phyloP scores from a whole-genome alignment of 2,329 filamentous ascomycete species.

The Decorospora gaudefroyi region DNA sequence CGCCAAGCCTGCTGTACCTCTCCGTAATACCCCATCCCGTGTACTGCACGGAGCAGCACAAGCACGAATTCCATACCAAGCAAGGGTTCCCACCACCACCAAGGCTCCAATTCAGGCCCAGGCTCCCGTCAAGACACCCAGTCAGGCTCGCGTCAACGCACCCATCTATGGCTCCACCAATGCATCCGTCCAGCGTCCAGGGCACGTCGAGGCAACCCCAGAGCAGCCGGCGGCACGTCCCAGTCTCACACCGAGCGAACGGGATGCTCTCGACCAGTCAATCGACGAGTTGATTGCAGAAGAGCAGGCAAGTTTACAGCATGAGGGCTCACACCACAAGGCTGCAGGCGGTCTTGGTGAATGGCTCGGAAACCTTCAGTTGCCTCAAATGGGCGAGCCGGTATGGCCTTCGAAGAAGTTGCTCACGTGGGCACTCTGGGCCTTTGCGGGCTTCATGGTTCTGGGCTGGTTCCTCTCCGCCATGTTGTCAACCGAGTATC shows the following conservation, averaged over 20 bases:
- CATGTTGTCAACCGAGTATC: conserved; percentile 5
- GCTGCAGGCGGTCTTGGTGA: conserved; percentile 20
- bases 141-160: conserved; percentile 2
- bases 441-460: conserved; percentile 8
- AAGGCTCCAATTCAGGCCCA: conserved; percentile 1
- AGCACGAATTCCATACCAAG: conserved; percentile 3
- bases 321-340: conserved; percentile 18
- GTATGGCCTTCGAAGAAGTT: conserved; percentile 22
- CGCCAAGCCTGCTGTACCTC: conserved; percentile 4
- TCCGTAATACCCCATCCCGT: conserved; percentile 3
- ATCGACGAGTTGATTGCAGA: conserved; percentile 22
- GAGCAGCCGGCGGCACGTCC: not conserved
- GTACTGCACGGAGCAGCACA: conserved; percentile 4
- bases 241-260: conserved; percentile 1
- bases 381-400: conserved; percentile 16
- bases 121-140: conserved; percentile 5
- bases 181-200: not conserved
- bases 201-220: conserved; percentile 1
- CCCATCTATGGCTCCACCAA: conserved; percentile 1
- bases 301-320: conserved; percentile 25
- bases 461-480: conserved; percentile 1
- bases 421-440: conserved; percentile 17
- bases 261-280: conserved; percentile 14
- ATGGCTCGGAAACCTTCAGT: conserved; percentile 26
- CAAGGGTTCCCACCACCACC: not conserved